These are phyloP conservation scores for Thelephora terrestris DNA, from an alignment of 1,284 basidiomycete species.

Conservation along the genomic window DNA sequence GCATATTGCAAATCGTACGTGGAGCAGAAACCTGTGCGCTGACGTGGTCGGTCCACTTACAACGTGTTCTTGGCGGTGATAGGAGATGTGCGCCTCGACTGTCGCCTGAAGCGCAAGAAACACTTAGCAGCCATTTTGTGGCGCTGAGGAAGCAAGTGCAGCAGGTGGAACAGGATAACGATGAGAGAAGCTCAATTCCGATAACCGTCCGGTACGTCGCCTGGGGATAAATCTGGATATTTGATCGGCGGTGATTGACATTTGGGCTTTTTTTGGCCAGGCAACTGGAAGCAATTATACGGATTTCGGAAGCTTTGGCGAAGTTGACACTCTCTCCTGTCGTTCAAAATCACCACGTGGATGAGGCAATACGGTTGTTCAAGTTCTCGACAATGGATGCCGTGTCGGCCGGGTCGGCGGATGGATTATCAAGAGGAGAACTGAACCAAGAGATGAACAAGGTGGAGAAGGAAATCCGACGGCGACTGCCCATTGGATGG, in stretches of 20 bases:
- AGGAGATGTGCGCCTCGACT: slow-evolving; percentile 95
- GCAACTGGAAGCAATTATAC: slow-evolving; percentile 98
- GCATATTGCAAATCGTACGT: slow-evolving; percentile 88
- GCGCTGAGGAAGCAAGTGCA: slow-evolving; percentile 91
- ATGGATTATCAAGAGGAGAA: slow-evolving; percentile 88
- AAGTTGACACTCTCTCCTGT: slow-evolving; percentile 87
- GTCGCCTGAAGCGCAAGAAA: slow-evolving; percentile 89
- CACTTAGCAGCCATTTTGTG: slow-evolving; percentile 97
- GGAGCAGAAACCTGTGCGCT: neutral
- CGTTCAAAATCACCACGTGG: slow-evolving; percentile 91
- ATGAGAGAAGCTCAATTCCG: slow-evolving; percentile 95
- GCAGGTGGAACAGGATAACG: slow-evolving; percentile 93
- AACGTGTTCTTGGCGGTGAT: neutral
- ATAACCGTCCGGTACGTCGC: slow-evolving; percentile 84
- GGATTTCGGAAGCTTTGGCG: slow-evolving; percentile 94
- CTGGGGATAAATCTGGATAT: neutral
- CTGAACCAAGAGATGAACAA: slow-evolving; percentile 89
- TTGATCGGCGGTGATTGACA: neutral
- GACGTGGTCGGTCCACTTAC: neutral
- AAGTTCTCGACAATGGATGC: slow-evolving; percentile 99
- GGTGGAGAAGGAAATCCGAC: slow-evolving; percentile 86
- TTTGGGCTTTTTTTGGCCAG: slow-evolving; percentile 30
- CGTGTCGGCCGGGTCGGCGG: slow-evolving; percentile 85
- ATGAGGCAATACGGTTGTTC: slow-evolving; percentile 97
- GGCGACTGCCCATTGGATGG: slow-evolving; percentile 93